A percentile compares a stretch with the other conserved stretches of the same genome.
These are phyloP conservation scores for Kodamaea sp. DNA, from an alignment of 1,139 yeast species.

Conservation along the genomic window DNA sequence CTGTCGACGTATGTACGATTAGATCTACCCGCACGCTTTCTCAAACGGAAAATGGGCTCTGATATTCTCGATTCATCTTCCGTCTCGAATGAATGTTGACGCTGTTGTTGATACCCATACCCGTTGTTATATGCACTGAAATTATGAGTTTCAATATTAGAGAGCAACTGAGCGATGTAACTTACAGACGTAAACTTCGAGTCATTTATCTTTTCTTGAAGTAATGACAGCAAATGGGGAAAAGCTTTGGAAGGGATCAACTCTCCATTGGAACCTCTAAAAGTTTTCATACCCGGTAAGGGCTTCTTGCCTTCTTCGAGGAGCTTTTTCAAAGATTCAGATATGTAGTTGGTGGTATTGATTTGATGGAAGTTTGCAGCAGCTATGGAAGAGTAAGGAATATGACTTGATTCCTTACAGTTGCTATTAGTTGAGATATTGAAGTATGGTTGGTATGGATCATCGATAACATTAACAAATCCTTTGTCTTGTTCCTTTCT, in stretches of 20 bases:
- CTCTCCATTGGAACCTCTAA: conserved; percentile 49
- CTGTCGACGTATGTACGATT: conserved; percentile 77
- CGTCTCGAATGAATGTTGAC: conserved; percentile 22
- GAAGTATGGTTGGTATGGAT: conserved; percentile 85
- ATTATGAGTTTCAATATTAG: conserved; percentile 47
- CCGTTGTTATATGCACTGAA: conserved; percentile 50
- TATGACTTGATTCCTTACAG: conserved; percentile 55
- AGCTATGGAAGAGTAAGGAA: conserved; percentile 78
- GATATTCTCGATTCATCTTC: conserved; percentile 36
- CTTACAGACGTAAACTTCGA: conserved; percentile 28
- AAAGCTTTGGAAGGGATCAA: conserved; percentile 45
- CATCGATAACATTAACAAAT: conserved; percentile 85
- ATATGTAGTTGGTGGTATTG: conserved; percentile 58
- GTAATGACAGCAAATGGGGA: conserved; percentile 42
- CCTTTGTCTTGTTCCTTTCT: conserved; percentile 71
- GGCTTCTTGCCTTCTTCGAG: conserved; percentile 44
- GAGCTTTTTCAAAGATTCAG: conserved; percentile 39
- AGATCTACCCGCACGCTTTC: conserved; percentile 76
- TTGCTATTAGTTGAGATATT: conserved; percentile 61
- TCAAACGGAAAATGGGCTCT: conserved; percentile 62
- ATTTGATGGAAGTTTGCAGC: conserved; percentile 74
- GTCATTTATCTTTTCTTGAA: conserved; percentile 30
- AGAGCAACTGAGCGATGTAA: conserved; percentile 44
- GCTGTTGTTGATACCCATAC: conserved; percentile 30
- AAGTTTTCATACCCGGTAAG: conserved; percentile 46